Evolutionary conservation across 768 basidiomycete species (phyloP), one percentile per base, ranked within the genome.

Genomic region (Arthromyces matolae): DNA sequence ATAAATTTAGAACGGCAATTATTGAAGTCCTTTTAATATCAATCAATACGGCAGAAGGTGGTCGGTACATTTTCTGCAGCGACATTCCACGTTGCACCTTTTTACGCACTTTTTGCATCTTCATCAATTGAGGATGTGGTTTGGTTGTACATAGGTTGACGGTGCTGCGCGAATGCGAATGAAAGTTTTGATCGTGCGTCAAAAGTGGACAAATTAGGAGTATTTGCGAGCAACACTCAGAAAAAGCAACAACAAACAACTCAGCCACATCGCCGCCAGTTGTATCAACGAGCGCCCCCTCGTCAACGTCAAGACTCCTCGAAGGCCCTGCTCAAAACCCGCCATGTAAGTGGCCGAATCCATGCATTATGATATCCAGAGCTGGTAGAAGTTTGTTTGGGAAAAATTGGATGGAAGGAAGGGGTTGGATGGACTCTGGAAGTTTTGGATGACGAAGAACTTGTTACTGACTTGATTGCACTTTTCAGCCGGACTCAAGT

Each of bases 251-350:
- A 1, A 36, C 58, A 60, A 57, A 55, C 24, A 50, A 48, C 25
- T 24, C 45, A 49, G 53, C 56, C 56, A 53, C 56, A 48, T 46
- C 32, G 19, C 44, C 51, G 51, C 51, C 55, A 49, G 44, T 54
- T 57, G 45, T 20, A 37, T 45, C 49, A 34, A 50, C 49, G 48
- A 32, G 51, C 38, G 40, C 28, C 53, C 45, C 50, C 39, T 63
- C 66, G 66, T 69, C 68, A 68, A 70, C 69, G 65, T 67, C 70
- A 65, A 69, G 63, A 62, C 63, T 63, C 60, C 60, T 56, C 54
- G 62, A 65, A 67, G 64, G 58, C 60, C 60, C 58, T 62, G 62
- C 60, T 59, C 60, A 69, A 71, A 70, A 69, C 64, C 64, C 59
- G 61, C 61, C 56, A 60, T 60, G 71, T 73, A 61, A 73, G 71